Base-by-base conservation (phyloP, 768 basidiomycete species). In the Collybia mongolica region DNA sequence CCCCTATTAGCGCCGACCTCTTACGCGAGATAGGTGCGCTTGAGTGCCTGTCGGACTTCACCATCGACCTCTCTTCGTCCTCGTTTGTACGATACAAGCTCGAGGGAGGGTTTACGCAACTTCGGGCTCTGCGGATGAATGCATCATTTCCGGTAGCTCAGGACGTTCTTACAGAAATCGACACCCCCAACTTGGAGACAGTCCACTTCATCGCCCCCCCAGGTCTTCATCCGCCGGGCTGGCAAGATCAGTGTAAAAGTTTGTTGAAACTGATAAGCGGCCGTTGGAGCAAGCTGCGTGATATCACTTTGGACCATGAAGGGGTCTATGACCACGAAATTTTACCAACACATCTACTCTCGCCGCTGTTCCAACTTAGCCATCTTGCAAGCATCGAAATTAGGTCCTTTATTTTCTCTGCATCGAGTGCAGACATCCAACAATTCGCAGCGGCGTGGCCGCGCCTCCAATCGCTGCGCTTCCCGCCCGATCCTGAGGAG, bases 231-330 rank as follows among this genome's bases (percentile, higher is more conserved):
- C 37, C 42, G 19, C 15, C 20, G 9, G 40, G 37, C 22, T 54
- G 53, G 53, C 19, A 44, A 17, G 23, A 11, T 28, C 41, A 54
- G 5, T 46, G 37, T 20, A 28, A 20, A n/a, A 46, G 43, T 43
- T 32, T 54, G 6, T 37, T 45, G 18, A 17, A 24, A 11, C 39
- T 38, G 26, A 18, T 54, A 8, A 19, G 17, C 28, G 6, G 32
- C 11, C 48, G 43, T 0, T 54, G 53, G 53, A 36, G 26, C 5
- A 23, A 20, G 8, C 40, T 48, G 8, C 26, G 23, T 0, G 20
- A 19, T 14, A 49, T 54, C 8, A 39, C 43, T 26, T 20, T 54
- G n/a, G 53, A 54, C 15, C 42, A 44, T 32, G 39, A 45, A 23
- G 42, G 43, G 48, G 28, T 23, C 4, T 39, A 29, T 20, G 46